Conservation (phyloP, 495 filamentous ascomycete species). For the Ascobolus immersus region DNA sequence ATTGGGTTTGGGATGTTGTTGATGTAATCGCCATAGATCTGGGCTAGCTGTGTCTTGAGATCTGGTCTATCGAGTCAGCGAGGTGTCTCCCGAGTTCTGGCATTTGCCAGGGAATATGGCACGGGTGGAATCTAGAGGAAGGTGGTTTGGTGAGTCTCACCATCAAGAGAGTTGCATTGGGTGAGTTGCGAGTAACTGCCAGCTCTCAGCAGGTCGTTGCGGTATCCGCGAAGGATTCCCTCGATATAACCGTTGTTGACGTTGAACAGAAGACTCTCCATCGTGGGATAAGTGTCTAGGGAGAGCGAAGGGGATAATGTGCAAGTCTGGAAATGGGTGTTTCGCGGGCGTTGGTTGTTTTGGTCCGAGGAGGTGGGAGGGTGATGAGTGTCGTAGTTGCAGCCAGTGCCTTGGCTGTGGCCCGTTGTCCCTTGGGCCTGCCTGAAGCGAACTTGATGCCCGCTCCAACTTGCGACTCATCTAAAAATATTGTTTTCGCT, state of each 20-base stretch:
- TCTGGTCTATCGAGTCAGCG: constrained; percentile 26
- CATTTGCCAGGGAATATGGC: background rate
- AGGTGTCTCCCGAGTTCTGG: background rate
- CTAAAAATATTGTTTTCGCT: too few relatives aligned
- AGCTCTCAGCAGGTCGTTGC: constrained; percentile 71
- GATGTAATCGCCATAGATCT: constrained; percentile 94
- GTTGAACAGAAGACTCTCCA: constrained; percentile 95
- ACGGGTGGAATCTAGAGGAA: background rate
- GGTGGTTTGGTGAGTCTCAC: too few relatives aligned
- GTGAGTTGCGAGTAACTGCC: constrained; percentile 87
- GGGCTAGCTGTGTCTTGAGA: constrained; percentile 87
- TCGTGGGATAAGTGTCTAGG: too few relatives aligned
- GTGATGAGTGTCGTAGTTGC: too few relatives aligned
- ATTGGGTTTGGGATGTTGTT: constrained; percentile 83
- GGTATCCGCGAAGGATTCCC: constrained; percentile 87
- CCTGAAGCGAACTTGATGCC: too few relatives aligned
- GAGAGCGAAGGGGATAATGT: too few relatives aligned
- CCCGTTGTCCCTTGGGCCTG: too few relatives aligned
- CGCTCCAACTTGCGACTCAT: too few relatives aligned
- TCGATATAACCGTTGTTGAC: constrained; percentile 93
- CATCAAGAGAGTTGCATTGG: constrained; percentile 97
- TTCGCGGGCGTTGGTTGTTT: too few relatives aligned
- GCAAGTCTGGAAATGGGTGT: too few relatives aligned
- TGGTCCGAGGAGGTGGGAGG: too few relatives aligned
- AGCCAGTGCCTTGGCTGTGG: too few relatives aligned